Percentiles rank a stretch among this genome's conserved stretches.
Conservation (phyloP, 2,329 filamentous ascomycete genomes). For the Fulvia fulva region DNA sequence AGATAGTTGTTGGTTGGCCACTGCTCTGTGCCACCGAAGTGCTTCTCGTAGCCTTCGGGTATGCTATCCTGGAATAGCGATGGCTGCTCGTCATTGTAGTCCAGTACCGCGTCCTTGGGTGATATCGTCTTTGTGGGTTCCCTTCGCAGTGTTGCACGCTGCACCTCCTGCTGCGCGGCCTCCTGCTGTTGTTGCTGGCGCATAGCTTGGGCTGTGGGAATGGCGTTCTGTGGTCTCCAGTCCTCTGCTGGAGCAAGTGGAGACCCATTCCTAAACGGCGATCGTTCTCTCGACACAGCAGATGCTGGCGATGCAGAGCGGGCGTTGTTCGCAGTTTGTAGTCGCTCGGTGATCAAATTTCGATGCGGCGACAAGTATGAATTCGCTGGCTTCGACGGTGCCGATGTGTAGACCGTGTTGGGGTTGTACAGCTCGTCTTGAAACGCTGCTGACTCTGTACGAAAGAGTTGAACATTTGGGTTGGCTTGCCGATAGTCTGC, state of each 20-base stretch:
- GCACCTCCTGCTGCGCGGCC: slow-evolving; percentile 49
- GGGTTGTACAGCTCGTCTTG: slow-evolving; percentile 81
- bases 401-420: slow-evolving; percentile 57
- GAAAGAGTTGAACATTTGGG: slow-evolving; percentile 66
- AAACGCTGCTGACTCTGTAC: slow-evolving; percentile 82
- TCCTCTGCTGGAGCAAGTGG: slow-evolving; percentile 44
- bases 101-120: slow-evolving; percentile 83
- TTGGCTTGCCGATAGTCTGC: slow-evolving; percentile 49
- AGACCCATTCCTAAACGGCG: slow-evolving; percentile 72
- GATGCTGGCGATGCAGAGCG: slow-evolving; percentile 55
- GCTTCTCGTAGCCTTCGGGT: slow-evolving; percentile 34
- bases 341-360: slow-evolving; percentile 66
- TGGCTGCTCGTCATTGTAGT: slow-evolving; percentile 70
- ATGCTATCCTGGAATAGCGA: slow-evolving; percentile 65
- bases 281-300: slow-evolving; percentile 60
- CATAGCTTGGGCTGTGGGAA: slow-evolving; percentile 56
- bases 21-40: slow-evolving; percentile 32
- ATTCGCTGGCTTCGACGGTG: slow-evolving; percentile 59
- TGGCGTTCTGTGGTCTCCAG: slow-evolving; percentile 40
- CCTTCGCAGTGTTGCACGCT: slow-evolving; percentile 29
- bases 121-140: slow-evolving; percentile 75
- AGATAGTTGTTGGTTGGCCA: slow-evolving; percentile 44
- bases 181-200: slow-evolving; percentile 60
- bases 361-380: slow-evolving; percentile 49
- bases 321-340: slow-evolving; percentile 74